Conservation (phyloP, 345 rosid species). For the Hirschfeldia incana region DNA sequence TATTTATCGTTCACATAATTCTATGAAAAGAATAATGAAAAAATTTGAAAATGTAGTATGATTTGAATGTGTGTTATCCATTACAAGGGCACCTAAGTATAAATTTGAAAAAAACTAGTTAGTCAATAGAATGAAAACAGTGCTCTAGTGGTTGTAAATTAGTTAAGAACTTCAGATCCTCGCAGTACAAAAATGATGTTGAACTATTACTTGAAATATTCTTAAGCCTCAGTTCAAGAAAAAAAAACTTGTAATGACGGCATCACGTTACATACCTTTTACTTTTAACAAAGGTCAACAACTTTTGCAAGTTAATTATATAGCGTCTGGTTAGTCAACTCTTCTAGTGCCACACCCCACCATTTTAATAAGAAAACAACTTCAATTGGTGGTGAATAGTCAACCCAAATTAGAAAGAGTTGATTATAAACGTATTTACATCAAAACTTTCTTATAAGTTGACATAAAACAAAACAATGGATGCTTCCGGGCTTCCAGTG, state of each 20-base stretch:
- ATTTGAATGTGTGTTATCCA: neutral
- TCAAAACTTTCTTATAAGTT: neutral
- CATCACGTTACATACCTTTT: slow-evolving; percentile 19
- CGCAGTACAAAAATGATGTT: neutral
- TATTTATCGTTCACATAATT: too few species aligned
- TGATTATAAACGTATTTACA: slow-evolving; percentile 7
- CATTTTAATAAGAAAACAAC: slow-evolving; percentile 5
- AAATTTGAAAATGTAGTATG: too few species aligned
- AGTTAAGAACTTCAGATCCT: neutral
- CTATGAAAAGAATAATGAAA: too few species aligned
- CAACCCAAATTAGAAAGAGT: slow-evolving; percentile 13
- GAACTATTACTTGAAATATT: slow-evolving; percentile 2
- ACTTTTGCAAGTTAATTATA: slow-evolving; percentile 14
- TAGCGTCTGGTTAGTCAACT: slow-evolving; percentile 36
- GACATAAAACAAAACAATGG: slow-evolving; percentile 10
- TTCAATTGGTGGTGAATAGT: slow-evolving; percentile 24
- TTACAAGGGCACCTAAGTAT: neutral
- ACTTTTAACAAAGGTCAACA: slow-evolving; percentile 36
- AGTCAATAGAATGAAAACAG: neutral
- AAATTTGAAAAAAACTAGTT: neutral
- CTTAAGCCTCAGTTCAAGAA: neutral
- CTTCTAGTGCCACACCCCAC: slow-evolving; percentile 29
- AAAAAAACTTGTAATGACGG: neutral
- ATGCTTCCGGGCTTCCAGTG: slow-evolving; percentile 32
- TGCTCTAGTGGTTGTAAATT: neutral